phyloP scores from a whole-genome alignment of 106 monocot species.

The Apostasia shenzhenica region DNA sequence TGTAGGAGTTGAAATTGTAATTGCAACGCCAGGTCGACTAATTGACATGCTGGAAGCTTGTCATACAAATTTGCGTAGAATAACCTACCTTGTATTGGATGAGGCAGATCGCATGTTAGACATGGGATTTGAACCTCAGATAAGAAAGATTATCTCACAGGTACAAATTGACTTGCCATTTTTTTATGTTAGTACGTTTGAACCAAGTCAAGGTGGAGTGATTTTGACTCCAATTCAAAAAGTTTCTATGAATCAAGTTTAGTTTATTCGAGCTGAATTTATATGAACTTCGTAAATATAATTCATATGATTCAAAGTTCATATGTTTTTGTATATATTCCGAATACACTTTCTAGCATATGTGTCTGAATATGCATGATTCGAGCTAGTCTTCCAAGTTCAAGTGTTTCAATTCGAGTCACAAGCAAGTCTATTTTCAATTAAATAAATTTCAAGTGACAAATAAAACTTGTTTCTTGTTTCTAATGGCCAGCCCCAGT shows the following conservation, averaged over 20 bases:
- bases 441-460: too few relatives aligned
- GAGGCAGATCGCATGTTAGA: constrained; percentile 99
- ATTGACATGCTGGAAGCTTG: constrained; percentile 97
- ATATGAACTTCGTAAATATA: too few relatives aligned
- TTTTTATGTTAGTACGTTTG: background rate
- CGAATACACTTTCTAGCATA: too few relatives aligned
- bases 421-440: too few relatives aligned
- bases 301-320: too few relatives aligned
- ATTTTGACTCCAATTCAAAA: background rate
- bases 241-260: background rate
- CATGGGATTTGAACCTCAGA: constrained; percentile 99
- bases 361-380: too few relatives aligned
- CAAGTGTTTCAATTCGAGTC: too few relatives aligned
- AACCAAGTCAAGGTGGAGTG: background rate
- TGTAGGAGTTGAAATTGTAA: constrained; percentile 93
- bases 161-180: constrained; percentile 20
- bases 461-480: too few relatives aligned
- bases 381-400: too few relatives aligned
- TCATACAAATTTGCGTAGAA: constrained; percentile 75
- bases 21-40: constrained; percentile 91
- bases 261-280: too few relatives aligned
- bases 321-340: too few relatives aligned
- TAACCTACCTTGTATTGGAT: constrained; percentile 93
- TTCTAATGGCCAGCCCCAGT: too few relatives aligned
- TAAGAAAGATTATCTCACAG: constrained; percentile 85